Percentiles rank a stretch among this genome's conserved stretches.
These are phyloP conservation scores for Trichoderma atrobrunneum DNA, from an alignment of 2,329 filamentous ascomycete species.

Conservation along the genomic window DNA sequence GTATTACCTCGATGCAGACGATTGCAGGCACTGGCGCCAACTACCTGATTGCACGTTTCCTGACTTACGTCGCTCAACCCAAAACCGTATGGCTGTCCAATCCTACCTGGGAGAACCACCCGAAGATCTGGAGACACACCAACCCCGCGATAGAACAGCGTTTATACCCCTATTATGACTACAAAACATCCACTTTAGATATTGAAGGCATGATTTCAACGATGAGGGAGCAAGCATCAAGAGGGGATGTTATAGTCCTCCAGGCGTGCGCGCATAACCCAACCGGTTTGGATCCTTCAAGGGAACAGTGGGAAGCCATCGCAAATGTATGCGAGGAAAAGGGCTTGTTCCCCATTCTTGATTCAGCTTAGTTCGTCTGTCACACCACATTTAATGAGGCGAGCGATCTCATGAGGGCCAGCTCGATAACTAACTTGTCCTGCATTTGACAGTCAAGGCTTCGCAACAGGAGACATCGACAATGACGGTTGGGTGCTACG, in stretches of 20 bases:
- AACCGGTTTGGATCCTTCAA: slow-evolving; percentile 35
- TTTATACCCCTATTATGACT: slow-evolving; percentile 34
- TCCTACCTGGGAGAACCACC: slow-evolving; percentile 49
- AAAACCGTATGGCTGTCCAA: slow-evolving; percentile 14
- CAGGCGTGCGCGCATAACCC: slow-evolving; percentile 41
- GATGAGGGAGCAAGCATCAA: slow-evolving; percentile 26
- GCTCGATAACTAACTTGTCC: too few species aligned
- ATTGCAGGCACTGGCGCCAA: slow-evolving; percentile 32
- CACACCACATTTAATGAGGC: too few species aligned
- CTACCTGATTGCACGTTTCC: slow-evolving; percentile 30
- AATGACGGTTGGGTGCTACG: too few species aligned
- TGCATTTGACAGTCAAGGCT: too few species aligned
- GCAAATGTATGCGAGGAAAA: slow-evolving; percentile 31
- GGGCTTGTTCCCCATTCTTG: slow-evolving; percentile 36
- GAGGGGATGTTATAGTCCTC: slow-evolving; percentile 35
- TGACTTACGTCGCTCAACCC: slow-evolving; percentile 23
- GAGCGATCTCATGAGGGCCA: too few species aligned
- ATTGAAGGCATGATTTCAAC: slow-evolving; percentile 30
- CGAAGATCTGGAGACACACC: slow-evolving; percentile 29
- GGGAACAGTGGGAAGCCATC: slow-evolving; percentile 34
- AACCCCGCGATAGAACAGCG: slow-evolving; percentile 23
- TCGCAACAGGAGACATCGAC: too few species aligned
- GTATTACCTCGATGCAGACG: too few species aligned
- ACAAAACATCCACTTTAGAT: slow-evolving; percentile 26
- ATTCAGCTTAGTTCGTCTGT: slow-evolving; percentile 20